Evolutionary conservation across 352 stramenopile genomes (phyloP), one percentile per base, ranked within the genome.

Genomic region (Pythium insidiosum): DNA sequence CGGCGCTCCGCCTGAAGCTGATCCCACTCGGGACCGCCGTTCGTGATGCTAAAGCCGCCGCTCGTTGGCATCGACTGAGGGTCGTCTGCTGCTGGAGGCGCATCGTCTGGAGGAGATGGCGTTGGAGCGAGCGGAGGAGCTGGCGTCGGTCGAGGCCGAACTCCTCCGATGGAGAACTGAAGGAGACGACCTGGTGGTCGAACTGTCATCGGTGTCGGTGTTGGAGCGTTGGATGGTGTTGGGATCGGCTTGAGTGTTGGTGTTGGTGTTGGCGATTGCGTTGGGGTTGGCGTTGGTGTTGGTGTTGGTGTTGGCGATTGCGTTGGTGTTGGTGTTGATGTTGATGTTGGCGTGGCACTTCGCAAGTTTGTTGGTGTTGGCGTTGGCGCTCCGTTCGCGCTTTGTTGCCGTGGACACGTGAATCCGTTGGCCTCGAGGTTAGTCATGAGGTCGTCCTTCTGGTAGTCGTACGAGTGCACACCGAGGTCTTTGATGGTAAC

Each of bases 381-480:
- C 42, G 3, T 69, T 35, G 5, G 66, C 42, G 30, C 56, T 60
- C 15, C 36, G 66, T 26, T 47, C 46, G 16, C 11, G 2, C 50
- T 54, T 40, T 63, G 43, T 48, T 58, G 73, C 53, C 78, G 53
- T 5, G 69, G 66, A 11, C 69, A 81, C 12, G 47, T 42, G 18
- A 81, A 16, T 0, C 61, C 61, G 22, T 53, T 43, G 20, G 33
- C 20, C 34, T 64, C 31, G n/a, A 81, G 48, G 11, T 73, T 47
- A 13, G 23, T 28, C 6, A 85, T 66, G 9, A 85, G 39, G 10
- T 54, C 45, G 41, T 84, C 68, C n/a, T 65, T 58, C 18, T 64
- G 43, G 64, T 86, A 86, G 58, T 70, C 50, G 64, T 86, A 86
- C 30, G 70, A 82, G 25, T 72, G 50, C 29, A 60, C 58, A 2